These are phyloP conservation scores for Magnaporthiopsis incrustans DNA, from an alignment of 2,329 filamentous ascomycete species.

Conservation along the genomic window DNA sequence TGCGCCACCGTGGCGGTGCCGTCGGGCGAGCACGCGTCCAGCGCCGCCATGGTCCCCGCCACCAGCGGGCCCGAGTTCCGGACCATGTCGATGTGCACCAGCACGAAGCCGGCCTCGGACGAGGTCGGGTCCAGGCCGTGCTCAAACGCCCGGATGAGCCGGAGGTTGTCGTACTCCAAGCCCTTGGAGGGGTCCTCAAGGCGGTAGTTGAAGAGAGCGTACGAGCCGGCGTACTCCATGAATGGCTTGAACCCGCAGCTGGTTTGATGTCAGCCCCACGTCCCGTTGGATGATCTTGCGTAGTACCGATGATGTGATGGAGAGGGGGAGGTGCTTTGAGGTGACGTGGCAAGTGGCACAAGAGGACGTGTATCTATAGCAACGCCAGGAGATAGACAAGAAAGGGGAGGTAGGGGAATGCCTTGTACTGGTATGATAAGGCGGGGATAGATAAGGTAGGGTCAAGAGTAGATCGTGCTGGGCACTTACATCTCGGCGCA, in stretches of 20 bases:
- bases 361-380: neutral
- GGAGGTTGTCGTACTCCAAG: conserved; percentile 59
- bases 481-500: conserved; percentile 84
- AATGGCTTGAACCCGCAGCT: conserved; percentile 71
- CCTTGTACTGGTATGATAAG: neutral
- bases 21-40: conserved; percentile 40
- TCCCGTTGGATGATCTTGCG: conserved; percentile 21
- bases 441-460: neutral
- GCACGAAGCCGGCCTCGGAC: conserved; percentile 91
- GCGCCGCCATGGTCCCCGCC: conserved; percentile 58
- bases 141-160: conserved; percentile 86
- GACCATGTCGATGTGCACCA: conserved; percentile 95
- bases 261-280: conserved; percentile 11
- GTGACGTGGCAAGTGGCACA: neutral
- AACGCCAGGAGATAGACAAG: neutral
- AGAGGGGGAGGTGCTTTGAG: neutral
- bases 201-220: conserved; percentile 62
- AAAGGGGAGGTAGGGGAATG: neutral
- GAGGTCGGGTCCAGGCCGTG: conserved; percentile 77
- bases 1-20: conserved; percentile 23
- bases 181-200: conserved; percentile 47
- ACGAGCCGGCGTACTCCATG: conserved; percentile 74
- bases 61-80: conserved; percentile 74
- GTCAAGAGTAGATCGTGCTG: too few relatives aligned
- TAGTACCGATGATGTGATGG: neutral